Evolutionary conservation across 2,329 filamentous ascomycete species (phyloP).

Genomic region (Mycosphaerella sp.): DNA sequence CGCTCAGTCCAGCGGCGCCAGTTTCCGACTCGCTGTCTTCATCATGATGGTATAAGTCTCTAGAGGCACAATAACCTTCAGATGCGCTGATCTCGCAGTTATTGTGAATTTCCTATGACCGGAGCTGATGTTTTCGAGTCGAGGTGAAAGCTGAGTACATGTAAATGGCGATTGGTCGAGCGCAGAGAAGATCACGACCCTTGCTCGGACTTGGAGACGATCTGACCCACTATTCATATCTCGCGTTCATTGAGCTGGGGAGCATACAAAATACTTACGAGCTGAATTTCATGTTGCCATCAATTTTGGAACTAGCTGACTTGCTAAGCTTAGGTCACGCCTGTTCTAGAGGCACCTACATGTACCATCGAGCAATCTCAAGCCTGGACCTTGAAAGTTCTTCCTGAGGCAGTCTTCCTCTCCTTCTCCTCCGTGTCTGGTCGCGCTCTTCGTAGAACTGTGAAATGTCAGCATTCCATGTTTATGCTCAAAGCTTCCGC

Average conservation of each 20-base stretch:
- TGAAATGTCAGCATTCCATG: constrained; percentile 1
- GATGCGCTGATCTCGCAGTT: no score
- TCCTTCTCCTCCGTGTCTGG: constrained; percentile 97
- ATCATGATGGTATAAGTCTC: no score
- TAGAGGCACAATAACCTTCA: no score
- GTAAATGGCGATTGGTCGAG: no score
- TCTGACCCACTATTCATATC: not conserved
- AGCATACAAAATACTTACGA: no score
- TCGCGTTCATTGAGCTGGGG: not conserved
- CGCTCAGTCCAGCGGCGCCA: no score
- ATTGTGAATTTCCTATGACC: no score
- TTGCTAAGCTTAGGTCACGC: not conserved
- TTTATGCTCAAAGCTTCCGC: no score
- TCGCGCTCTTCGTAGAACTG: constrained; percentile 90
- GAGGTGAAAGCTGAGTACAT: no score
- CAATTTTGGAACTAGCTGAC: not conserved
- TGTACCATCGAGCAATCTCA: constrained; percentile 8
- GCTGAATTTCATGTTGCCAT: no score
- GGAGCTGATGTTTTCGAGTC: no score
- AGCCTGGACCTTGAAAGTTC: constrained; percentile 70
- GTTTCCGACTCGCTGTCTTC: no score
- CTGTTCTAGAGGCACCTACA: not conserved
- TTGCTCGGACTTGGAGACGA: not conserved
- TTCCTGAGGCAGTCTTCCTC: constrained; percentile 92
- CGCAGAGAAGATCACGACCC: not conserved